A percentile compares a stretch with the other conserved stretches of the same genome.
Conservation (phyloP, 306 rosid genomes). For the Potentilla sterilis region DNA sequence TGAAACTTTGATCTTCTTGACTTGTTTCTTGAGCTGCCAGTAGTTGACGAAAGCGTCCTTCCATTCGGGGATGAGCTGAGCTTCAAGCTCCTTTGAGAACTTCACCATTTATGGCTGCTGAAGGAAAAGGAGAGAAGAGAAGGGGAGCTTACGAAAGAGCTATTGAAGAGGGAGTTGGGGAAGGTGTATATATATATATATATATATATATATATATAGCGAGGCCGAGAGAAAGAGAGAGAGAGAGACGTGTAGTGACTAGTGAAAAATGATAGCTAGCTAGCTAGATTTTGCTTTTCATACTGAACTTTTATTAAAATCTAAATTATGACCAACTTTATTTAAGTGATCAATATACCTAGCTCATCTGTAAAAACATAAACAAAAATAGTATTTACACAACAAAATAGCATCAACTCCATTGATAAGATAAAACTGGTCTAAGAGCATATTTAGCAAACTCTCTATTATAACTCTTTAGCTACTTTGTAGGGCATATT, state of each 20-base stretch:
- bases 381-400: too few relatives aligned
- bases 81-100: slow-evolving; percentile 96
- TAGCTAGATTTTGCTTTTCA: slow-evolving; percentile 5
- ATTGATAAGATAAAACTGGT: too few relatives aligned
- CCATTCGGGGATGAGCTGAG: slow-evolving; percentile 96
- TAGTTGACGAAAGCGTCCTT: slow-evolving; percentile 74
- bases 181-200: slow-evolving; percentile 27
- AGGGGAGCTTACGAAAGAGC: slow-evolving; percentile 12
- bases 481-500: too few relatives aligned
- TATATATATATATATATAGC: too few relatives aligned
- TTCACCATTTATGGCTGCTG: slow-evolving; percentile 61
- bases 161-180: slow-evolving; percentile 20
- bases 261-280: slow-evolving; percentile 14
- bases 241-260: slow-evolving; percentile 43
- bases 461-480: too few relatives aligned
- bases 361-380: too few relatives aligned
- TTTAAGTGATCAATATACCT: neutral
- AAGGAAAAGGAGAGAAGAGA: neutral
- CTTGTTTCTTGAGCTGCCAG: slow-evolving; percentile 70
- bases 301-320: neutral
- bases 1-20: slow-evolving; percentile 63
- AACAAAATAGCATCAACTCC: too few relatives aligned
- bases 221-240: slow-evolving; percentile 10
- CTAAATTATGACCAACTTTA: neutral
- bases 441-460: too few relatives aligned